Percentiles rank a stretch among this genome's conserved stretches.
Evolutionary conservation across 371 early-diverging fungal genomes (phyloP).

Genomic region (Cokeromyces recurvatus): DNA sequence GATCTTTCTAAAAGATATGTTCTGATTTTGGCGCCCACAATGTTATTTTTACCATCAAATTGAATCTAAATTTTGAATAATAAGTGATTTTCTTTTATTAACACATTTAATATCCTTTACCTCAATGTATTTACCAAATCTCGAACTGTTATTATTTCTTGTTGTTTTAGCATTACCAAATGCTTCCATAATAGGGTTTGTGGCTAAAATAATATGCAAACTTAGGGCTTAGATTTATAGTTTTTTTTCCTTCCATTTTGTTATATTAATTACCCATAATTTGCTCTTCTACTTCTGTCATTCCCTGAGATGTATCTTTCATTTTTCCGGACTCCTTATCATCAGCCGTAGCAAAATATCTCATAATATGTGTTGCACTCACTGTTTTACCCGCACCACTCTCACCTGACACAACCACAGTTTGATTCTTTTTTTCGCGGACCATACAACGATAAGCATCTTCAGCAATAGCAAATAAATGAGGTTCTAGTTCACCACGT

Average conservation of each 20-base stretch:
- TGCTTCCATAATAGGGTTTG: slow-evolving; percentile 99
- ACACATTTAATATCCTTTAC: slow-evolving; percentile 21
- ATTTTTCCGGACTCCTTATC: slow-evolving; percentile 50
- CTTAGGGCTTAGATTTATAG: slow-evolving; percentile 3
- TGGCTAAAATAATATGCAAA: slow-evolving; percentile 91
- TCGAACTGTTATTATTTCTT: slow-evolving; percentile 97
- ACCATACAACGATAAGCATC: slow-evolving; percentile 97
- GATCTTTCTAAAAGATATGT: slow-evolving; percentile 98
- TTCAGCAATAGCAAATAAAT: slow-evolving; percentile 98
- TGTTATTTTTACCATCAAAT: slow-evolving; percentile 74
- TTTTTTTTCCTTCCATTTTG: slow-evolving; percentile 1
- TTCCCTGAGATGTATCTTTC: slow-evolving; percentile 39
- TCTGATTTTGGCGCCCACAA: slow-evolving; percentile 94
- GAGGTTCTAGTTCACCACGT: slow-evolving; percentile 95
- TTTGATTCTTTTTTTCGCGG: slow-evolving; percentile 88
- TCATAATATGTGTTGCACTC: slow-evolving; percentile 95
- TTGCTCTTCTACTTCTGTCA: slow-evolving; percentile 80
- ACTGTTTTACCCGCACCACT: slow-evolving; percentile 96
- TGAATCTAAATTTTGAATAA: slow-evolving; percentile 59
- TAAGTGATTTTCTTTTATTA: not conserved
- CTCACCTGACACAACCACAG: slow-evolving; percentile 98
- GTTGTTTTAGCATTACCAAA: slow-evolving; percentile 99
- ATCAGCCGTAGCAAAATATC: slow-evolving; percentile 95
- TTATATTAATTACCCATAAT: too few relatives aligned
- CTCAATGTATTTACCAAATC: slow-evolving; percentile 99